Evolutionary conservation across 2,329 filamentous ascomycete genomes (phyloP), one percentile per base, ranked within the genome.

Genomic region (Sporothrix protearum): DNA sequence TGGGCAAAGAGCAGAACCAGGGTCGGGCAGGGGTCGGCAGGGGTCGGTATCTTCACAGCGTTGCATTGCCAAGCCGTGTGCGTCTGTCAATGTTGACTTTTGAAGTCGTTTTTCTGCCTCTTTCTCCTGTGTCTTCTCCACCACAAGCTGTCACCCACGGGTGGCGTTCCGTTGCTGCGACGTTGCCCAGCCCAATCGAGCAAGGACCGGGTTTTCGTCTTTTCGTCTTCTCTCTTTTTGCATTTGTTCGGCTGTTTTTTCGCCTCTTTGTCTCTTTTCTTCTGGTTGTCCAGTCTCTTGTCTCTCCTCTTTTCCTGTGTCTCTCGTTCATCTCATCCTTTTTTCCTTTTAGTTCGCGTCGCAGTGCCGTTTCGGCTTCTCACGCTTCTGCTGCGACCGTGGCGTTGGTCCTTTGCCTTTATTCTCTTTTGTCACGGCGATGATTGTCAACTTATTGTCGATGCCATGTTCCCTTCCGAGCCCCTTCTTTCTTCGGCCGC

Each of bases 21-120:
- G 64, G 64, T 25, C 14, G 45, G 25, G 49, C 69, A 71, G 45
- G 64, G 64, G 45, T 22, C 64, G 25, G 49, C 69, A 71, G 63
- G 64, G 70, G 53, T 68, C 55, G 36, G 45, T 68, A 45, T 69
- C 66, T 69, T 59, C 36, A 33, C 71, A 69, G 66, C 47, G 71
- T 69, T 33, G 33, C 70, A 71, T 63, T 55, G 64, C 45, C 70
- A 53, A 71, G 66, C 25, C 1, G 45, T 7, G 28, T 30, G 63
- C 42, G 42, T 53, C 63, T 47, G 53, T 45, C 53, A n/a, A 30
- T 19, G 28, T 33, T 47, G 16, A 7, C 19, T 55, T 22, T 59
- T 7, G 53, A 19, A 22, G 64, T 25, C 2, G 53, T 28, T 39
- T n/a, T 7, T 53, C 14, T 12, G 1, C 55, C 30, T 22, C 22